Evolutionary conservation across 805 yeast genomes (phyloP), one percentile per base, ranked within the genome.

Genomic region (Priceomyces fermenticarens): DNA sequence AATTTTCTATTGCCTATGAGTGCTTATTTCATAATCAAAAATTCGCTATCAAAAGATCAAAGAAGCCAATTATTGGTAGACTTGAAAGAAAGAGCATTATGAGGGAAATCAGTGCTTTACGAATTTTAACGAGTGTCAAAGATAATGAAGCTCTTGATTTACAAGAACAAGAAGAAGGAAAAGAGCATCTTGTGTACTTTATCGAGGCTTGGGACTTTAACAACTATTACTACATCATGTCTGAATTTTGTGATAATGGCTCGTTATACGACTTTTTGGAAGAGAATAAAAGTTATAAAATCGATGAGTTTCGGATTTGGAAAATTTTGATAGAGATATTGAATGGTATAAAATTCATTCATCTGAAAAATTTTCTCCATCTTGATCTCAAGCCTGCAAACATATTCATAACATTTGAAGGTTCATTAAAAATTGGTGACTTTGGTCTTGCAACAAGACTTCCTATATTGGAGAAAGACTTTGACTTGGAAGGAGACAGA

Each of bases 281-380:
- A 26, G 95, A 86, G 49, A 83, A 81, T 58, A 80, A 83, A 36
- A 74, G 82, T 31, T 78, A 87, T 25, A 82, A 83, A 52, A 72
- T 93, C 38, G 99, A 93, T 58, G 99, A 93, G 60, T 93, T 97
- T 85, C 77, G 99, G 52, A 90, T 91, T 31, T 93, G 99, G 99
- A 93, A 93, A 65, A 91, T 93, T 34, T 70, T 93, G 49, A 83
- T 85, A 38, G 99, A 91, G 58, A 72, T 90, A 12, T 64, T 88
- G 32, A 73, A 79, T 54, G 99, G 97, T 0, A 67, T 93, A 44
- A 73, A 79, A 48, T 89, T 80, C 58, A 82, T 93, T 36, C 99
- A 93, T 58, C 75, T 72, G 53, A 72, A 80, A 33, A 76, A 77
- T 45, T 83, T 87, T 39, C 68, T 90, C 38, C 99, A 93, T 64